Percentiles rank a stretch among this genome's conserved stretches.
Conservation (phyloP, 2,329 filamentous ascomycete species). For the Ceratocystis eucalypticola region DNA sequence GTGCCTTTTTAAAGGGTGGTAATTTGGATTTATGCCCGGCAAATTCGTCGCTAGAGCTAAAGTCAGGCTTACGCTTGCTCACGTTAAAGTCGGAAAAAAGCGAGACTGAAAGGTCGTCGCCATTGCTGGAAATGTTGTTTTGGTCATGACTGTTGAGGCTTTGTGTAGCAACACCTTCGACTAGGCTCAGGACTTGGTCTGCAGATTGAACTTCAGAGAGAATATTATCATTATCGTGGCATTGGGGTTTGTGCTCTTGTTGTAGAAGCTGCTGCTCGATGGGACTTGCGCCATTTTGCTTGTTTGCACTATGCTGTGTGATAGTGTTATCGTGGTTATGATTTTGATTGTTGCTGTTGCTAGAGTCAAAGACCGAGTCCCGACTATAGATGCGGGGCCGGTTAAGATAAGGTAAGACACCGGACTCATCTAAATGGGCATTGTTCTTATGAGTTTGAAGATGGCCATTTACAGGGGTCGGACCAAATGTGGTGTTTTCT, state of each 20-base stretch:
- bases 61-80: slow-evolving; percentile 43
- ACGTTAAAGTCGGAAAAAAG: slow-evolving; percentile 29
- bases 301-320: slow-evolving; percentile 20
- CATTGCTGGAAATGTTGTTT: neutral
- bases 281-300: neutral
- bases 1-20: slow-evolving; percentile 39
- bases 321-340: slow-evolving; percentile 22
- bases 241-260: neutral
- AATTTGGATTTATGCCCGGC: slow-evolving; percentile 24
- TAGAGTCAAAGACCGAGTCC: slow-evolving; percentile 31
- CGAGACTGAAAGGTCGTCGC: neutral
- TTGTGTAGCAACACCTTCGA: slow-evolving; percentile 41
- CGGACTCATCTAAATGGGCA: slow-evolving; percentile 8
- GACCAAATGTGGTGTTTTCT: slow-evolving; percentile 8
- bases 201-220: slow-evolving; percentile 28
- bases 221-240: neutral
- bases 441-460: neutral
- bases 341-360: slow-evolving; percentile 20
- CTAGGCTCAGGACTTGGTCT: slow-evolving; percentile 38
- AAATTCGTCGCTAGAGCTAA: slow-evolving; percentile 40
- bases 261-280: slow-evolving; percentile 17
- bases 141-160: slow-evolving; percentile 30
- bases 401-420: slow-evolving; percentile 8
- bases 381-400: slow-evolving; percentile 28
- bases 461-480: neutral